Evolutionary conservation across 441 rosid genomes (phyloP), one percentile per base, ranked within the genome.

Genomic region (Adansonia rubrostipa): DNA sequence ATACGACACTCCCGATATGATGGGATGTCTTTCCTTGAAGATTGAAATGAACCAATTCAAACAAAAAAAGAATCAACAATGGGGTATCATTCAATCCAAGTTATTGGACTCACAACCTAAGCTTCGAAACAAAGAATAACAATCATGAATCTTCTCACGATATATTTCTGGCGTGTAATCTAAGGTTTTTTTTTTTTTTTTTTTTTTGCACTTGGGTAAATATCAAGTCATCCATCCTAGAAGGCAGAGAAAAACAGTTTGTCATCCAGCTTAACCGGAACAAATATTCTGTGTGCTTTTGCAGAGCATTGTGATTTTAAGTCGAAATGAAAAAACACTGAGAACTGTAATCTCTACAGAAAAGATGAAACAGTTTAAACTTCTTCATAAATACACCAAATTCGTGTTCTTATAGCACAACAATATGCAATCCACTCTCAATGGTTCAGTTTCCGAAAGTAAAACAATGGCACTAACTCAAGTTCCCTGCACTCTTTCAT

Each of bases 401-500:
- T 67, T 7, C 13, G 10, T 54, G 79, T 66, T 67, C 60, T 6
- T 65, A 22, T 47, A 77, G 66, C 74, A 76, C 65, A 67, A 77
- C 45, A 67, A 75, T 63, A 33, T 36, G 64, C 51, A 66, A 56
- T 9, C 44, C 70, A 77, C 65, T 42, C 66, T 54, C 40, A 1
- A 53, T 13, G 72, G 64, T 76, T 53, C 33, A 20, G 63, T 76
- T 67, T 67, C 22, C 0, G 45, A 42, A 76, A 76, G 73, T 54
- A 76, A 71, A 65, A 69, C 70, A 61, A 48, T 51, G 75, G 50
- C 71, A 66, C 42, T 11, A 73, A 60, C 74, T 60, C 65, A 71
- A 70, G 80, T 63, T 77, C 53, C 71, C 63, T 17, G 11, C 5
- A 56, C 82, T 84, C 85, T 77, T 77, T 78, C 80, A 74, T 60